Conservation (phyloP, 202 grass and related monocot species). For the Sporobolus alterniflorus region DNA sequence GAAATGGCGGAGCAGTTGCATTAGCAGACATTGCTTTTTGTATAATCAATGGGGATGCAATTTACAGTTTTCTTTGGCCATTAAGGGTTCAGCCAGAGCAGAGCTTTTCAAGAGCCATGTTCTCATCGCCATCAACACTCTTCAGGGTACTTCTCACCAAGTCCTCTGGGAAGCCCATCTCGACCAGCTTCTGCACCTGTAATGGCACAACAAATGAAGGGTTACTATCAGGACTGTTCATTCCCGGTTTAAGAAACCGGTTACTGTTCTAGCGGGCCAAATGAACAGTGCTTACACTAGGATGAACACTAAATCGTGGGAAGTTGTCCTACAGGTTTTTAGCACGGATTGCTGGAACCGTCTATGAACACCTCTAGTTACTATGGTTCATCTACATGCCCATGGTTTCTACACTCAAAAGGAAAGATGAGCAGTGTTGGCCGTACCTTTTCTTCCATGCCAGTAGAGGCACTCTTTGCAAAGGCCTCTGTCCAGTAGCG, state of each 20-base stretch:
- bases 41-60: slow-evolving; percentile 41
- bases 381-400: neutral
- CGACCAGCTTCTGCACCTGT: slow-evolving; percentile 87
- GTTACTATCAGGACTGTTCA: too few relatives aligned
- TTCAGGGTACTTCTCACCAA: slow-evolving; percentile 76
- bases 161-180: slow-evolving; percentile 98
- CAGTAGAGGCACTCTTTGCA: slow-evolving; percentile 69
- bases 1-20: slow-evolving; percentile 35
- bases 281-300: too few relatives aligned
- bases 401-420: slow-evolving; percentile 3
- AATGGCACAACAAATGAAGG: slow-evolving; percentile 10
- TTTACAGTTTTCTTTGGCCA: slow-evolving; percentile 44
- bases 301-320: too few relatives aligned
- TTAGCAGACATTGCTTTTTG: slow-evolving; percentile 31
- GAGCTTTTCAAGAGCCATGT: slow-evolving; percentile 93
- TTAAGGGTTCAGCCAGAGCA: slow-evolving; percentile 59
- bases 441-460: slow-evolving; percentile 91
- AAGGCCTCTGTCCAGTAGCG: slow-evolving; percentile 96
- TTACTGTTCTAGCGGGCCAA: too few relatives aligned
- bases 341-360: too few relatives aligned
- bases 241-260: too few relatives aligned
- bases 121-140: slow-evolving; percentile 89
- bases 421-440: neutral
- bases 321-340: too few relatives aligned
- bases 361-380: too few relatives aligned